Conservation (phyloP, 2,329 filamentous ascomycete species). For the Cercospora sp. region DNA sequence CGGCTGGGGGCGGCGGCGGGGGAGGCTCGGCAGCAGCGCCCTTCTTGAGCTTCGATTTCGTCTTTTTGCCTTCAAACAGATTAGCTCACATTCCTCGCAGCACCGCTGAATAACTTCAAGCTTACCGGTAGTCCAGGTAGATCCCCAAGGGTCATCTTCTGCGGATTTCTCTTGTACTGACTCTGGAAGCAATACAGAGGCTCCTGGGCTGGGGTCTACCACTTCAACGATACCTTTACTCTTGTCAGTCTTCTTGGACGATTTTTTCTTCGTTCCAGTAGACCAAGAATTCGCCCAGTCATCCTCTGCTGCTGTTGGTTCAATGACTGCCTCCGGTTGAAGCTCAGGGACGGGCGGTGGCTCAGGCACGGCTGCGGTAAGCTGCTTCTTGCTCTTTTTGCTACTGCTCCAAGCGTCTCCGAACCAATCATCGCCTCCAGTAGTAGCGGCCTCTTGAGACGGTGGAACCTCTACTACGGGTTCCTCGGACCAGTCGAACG, state of each 20-base stretch:
- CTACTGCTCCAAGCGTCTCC: constrained; percentile 55
- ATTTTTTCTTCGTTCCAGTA: constrained; percentile 57
- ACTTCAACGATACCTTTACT: constrained; percentile 46
- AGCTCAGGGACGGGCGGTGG: constrained; percentile 22
- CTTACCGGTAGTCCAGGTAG: constrained; percentile 29
- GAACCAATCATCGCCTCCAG: constrained; percentile 53
- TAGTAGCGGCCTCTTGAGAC: constrained; percentile 36
- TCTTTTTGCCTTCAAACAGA: constrained; percentile 51
- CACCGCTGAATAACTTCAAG: background rate
- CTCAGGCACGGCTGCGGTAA: constrained; percentile 28
- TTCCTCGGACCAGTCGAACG: constrained; percentile 40
- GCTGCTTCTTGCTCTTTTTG: constrained; percentile 52
- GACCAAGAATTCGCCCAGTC: constrained; percentile 58
- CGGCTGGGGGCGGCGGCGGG: constrained; percentile 32
- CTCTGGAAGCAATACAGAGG: constrained; percentile 48
- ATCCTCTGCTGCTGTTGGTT: constrained; percentile 50
- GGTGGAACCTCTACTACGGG: constrained; percentile 28
- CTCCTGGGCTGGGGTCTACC: constrained; percentile 35
- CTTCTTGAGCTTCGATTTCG: constrained; percentile 59
- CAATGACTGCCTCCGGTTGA: constrained; percentile 52
- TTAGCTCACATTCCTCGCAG: constrained; percentile 12
- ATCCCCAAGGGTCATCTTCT: constrained; percentile 38
- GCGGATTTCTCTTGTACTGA: constrained; percentile 40
- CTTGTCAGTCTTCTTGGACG: constrained; percentile 50
- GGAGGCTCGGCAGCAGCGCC: constrained; percentile 42